Evolutionary conservation across 1,139 yeast genomes (phyloP).

Genomic region (Pichia norvegensis): DNA sequence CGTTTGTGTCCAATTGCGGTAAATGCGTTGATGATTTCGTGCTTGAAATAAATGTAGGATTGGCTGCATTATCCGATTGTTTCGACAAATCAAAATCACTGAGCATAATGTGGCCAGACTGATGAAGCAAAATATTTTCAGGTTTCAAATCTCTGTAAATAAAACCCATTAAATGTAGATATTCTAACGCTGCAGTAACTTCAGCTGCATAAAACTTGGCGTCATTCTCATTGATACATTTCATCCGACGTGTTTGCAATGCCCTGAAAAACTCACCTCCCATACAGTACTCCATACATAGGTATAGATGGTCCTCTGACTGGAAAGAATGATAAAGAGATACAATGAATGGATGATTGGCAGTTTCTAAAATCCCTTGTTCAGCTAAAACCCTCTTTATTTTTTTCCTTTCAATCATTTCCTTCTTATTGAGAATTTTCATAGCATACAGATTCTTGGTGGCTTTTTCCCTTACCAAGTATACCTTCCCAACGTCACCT

Average conservation of each 20-base stretch:
- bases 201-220: constrained; percentile 95
- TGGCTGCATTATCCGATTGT: constrained; percentile 65
- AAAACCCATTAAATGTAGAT: constrained; percentile 91
- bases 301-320: constrained; percentile 82
- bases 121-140: constrained; percentile 86
- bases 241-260: constrained; percentile 80
- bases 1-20: constrained; percentile 69
- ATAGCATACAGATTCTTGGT: constrained; percentile 78
- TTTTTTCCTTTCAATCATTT: constrained; percentile 91
- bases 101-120: constrained; percentile 95
- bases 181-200: constrained; percentile 94
- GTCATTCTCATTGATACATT: constrained; percentile 79
- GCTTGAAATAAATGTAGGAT: constrained; percentile 35
- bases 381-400: constrained; percentile 93
- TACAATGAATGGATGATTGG: constrained; percentile 95
- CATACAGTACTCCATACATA: constrained; percentile 98
- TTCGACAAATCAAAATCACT: constrained; percentile 94
- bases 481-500: constrained; percentile 98
- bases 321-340: constrained; percentile 95
- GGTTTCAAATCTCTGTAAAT: constrained; percentile 94
- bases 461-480: constrained; percentile 74
- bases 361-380: constrained; percentile 90
- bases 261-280: constrained; percentile 99
- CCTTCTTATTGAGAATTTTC: constrained; percentile 84
- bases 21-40: constrained; percentile 28